These are phyloP conservation scores for Grigorovia jiainica DNA, from an alignment of 805 yeast species.

Conservation along the genomic window DNA sequence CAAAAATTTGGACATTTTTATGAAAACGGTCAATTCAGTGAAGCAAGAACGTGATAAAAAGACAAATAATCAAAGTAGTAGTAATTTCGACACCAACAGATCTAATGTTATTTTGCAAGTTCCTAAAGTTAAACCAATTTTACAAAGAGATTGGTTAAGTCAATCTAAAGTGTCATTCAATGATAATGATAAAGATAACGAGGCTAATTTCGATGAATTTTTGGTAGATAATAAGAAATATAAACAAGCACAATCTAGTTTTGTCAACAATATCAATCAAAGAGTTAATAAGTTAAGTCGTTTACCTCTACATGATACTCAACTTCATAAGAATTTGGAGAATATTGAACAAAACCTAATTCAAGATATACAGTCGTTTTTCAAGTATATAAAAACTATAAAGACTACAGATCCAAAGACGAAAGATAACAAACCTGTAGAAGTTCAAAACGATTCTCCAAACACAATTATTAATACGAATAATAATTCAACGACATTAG, in stretches of 20 bases:
- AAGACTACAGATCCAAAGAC: neutral
- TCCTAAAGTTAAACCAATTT: neutral
- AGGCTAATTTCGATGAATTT: neutral
- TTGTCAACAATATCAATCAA: neutral
- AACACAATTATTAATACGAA: no score
- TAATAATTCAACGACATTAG: no score
- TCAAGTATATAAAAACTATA: neutral
- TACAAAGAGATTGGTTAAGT: neutral
- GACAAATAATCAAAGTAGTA: neutral
- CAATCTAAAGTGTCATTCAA: conserved; percentile 3
- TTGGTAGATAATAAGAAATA: neutral
- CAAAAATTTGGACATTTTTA: conserved; percentile 1
- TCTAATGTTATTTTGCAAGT: no score
- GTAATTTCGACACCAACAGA: no score
- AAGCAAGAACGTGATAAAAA: neutral
- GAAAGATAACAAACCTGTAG: no score
- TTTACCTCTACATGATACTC: neutral
- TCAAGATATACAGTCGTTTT: neutral
- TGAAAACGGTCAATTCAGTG: conserved; percentile 1
- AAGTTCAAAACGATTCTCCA: no score
- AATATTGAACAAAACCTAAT: neutral
- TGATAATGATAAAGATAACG: conserved; percentile 2
- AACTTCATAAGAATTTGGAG: neutral
- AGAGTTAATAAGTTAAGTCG: neutral
- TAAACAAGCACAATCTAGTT: neutral